Base-by-base conservation (phyloP, 441 rosid species). In the Adansonia madagascariensis region DNA sequence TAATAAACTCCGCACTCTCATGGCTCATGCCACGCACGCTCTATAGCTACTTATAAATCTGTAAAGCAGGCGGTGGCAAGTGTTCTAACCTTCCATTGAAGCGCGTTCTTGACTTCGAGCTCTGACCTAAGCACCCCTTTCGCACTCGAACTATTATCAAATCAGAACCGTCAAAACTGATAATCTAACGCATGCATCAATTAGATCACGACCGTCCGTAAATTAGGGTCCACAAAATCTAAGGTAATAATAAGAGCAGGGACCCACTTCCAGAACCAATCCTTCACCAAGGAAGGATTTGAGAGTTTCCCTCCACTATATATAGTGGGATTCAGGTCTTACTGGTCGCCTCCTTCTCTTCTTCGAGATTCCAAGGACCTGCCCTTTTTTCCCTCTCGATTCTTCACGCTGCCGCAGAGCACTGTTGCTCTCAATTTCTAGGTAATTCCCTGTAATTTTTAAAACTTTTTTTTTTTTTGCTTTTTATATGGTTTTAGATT, bases 401-500 rank as follows among this genome's bases (percentile, higher is more conserved):
- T 66, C 27, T 8, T 10, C 27, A 2, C 27, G 46, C 52, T 66
- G 71, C 31, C 22, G 52, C 52, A 17, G 27, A 52, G 31, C 31
- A 66, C 31, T 43, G 71, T 66, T 66, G 17, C 27, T 65, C 69
- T 65, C 31, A 27, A 27, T 18, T 8, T 65, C 14, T n/a, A 41
- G 50, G 50, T 43, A 43, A 41, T n/a, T 18, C 5, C 31, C 31
- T 27, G 31, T 27, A 27, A 27, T 27, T 27, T 27, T 27, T 27
- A 1, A 1, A 7, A 0, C 17, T 22, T 59, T 3, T n/a, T 41
- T 39, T 15, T 17, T 66, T 43, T 4, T 17, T 27, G 31, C 31
- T 39, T 17, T 66, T 62, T 27, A 62, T 65, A 65, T 41, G 27
- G 12, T 41, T 65, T 65, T 41, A 8, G 24, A 41, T 41, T n/a